A percentile compares a stretch with the other conserved stretches of the same genome.
phyloP scores from a whole-genome alignment of 352 stramenopile genomes.

The Phytophthora quininea region DNA sequence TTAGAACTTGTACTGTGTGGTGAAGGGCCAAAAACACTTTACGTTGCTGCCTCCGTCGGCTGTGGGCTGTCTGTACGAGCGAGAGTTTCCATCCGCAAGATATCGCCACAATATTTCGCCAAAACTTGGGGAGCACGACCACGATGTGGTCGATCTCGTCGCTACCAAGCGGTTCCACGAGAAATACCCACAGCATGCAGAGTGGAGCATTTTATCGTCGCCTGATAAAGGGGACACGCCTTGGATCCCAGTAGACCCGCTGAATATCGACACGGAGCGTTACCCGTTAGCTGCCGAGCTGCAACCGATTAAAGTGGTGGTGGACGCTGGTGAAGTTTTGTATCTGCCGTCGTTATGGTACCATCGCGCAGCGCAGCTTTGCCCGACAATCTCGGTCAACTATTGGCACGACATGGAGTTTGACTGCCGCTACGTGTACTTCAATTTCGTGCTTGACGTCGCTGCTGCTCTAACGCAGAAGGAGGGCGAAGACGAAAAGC shows the following conservation, averaged over 20 bases:
- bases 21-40: conserved; percentile 96
- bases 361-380: conserved; percentile 79
- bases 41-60: conserved; percentile 89
- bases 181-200: conserved; percentile 49
- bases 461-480: conserved; percentile 24
- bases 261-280: conserved; percentile 56
- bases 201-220: conserved; percentile 57
- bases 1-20: conserved; percentile 97
- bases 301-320: conserved; percentile 66
- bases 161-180: conserved; percentile 57
- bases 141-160: conserved; percentile 28
- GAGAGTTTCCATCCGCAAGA: conserved; percentile 61
- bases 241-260: conserved; percentile 84
- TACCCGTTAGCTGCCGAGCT: conserved; percentile 65
- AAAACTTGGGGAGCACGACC: conserved; percentile 11
- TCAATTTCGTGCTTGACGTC: conserved; percentile 79
- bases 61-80: conserved; percentile 91
- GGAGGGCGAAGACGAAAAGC: conserved; percentile 15
- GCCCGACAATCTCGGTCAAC: conserved; percentile 83
- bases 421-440: conserved; percentile 88
- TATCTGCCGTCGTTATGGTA: conserved; percentile 88
- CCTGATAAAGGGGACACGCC: conserved; percentile 61
- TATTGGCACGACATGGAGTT: conserved; percentile 93
- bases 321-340: conserved; percentile 72
- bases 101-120: conserved; percentile 52